Evolutionary conservation across 1,139 yeast genomes (phyloP).

Genomic region (Yamadazyma conglobata): DNA sequence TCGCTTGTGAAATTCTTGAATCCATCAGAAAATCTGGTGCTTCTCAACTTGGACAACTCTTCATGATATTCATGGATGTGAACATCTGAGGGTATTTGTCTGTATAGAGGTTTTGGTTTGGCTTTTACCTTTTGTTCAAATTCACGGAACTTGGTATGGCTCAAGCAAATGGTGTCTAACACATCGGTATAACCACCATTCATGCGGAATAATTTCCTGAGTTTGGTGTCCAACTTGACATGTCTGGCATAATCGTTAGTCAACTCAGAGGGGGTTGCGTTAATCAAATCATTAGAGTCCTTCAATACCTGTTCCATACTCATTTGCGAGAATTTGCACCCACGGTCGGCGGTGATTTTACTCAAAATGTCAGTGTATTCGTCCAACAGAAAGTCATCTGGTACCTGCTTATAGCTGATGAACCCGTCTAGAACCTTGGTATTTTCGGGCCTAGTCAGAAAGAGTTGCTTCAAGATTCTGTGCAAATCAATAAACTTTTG

Average conservation of each 20-base stretch:
- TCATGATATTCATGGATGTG: constrained; percentile 21
- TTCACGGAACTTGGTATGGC: constrained; percentile 22
- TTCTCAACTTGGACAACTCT: constrained; percentile 20
- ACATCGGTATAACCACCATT: constrained; percentile 31
- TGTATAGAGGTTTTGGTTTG: constrained; percentile 8
- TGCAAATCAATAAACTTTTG: constrained; percentile 9
- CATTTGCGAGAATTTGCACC: constrained; percentile 9
- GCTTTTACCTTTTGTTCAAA: constrained; percentile 17
- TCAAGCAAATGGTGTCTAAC: constrained; percentile 28
- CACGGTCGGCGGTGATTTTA: constrained; percentile 21
- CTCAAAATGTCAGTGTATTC: constrained; percentile 29
- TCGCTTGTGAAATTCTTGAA: constrained; percentile 14
- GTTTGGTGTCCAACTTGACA: constrained; percentile 12
- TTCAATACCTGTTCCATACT: constrained; percentile 9
- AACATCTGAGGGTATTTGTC: constrained; percentile 21
- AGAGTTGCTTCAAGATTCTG: constrained; percentile 17
- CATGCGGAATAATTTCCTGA: constrained; percentile 20
- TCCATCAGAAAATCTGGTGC: constrained; percentile 16
- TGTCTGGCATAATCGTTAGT: constrained; percentile 2
- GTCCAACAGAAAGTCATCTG: constrained; percentile 33
- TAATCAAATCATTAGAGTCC: constrained; percentile 11
- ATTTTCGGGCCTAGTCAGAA: constrained; percentile 23
- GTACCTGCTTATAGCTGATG: constrained; percentile 30
- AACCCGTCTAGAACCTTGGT: constrained; percentile 30
- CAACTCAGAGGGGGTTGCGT: constrained; percentile 4